phyloP scores from a whole-genome alignment of 73 alveolate genomes.

The Paramecium pentaurelia region DNA sequence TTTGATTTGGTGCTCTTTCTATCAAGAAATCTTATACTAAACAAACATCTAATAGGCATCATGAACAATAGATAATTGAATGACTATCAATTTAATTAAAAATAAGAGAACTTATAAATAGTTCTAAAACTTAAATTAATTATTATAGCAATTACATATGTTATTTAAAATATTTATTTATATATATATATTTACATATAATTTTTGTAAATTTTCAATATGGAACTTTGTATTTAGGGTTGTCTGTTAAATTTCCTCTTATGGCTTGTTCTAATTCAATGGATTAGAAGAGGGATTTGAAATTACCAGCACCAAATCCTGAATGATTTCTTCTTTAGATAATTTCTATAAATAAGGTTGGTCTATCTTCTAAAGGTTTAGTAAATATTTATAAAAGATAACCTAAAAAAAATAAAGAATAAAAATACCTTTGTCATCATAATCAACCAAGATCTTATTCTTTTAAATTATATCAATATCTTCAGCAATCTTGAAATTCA shows the following conservation, averaged over 20 bases:
- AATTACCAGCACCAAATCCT: slow-evolving; percentile 91
- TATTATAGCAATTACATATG: background rate
- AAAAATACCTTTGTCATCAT: slow-evolving; percentile 70
- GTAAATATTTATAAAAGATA: slow-evolving; percentile 81
- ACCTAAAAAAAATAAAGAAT: slow-evolving; percentile 34
- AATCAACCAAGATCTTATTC: slow-evolving; percentile 74
- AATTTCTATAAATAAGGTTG: slow-evolving; percentile 84
- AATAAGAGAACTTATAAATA: too few species aligned
- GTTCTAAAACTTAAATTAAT: background rate
- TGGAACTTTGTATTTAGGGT: slow-evolving; percentile 18
- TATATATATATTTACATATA: background rate
- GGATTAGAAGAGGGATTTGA: slow-evolving; percentile 77
- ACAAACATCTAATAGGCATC: background rate
- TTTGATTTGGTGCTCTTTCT: background rate
- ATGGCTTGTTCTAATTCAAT: slow-evolving; percentile 75
- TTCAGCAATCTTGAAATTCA: slow-evolving; percentile 69
- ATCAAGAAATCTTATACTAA: background rate
- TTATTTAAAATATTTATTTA: background rate
- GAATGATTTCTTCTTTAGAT: slow-evolving; percentile 79
- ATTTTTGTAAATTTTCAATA: background rate
- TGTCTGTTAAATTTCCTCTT: slow-evolving; percentile 76
- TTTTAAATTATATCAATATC: slow-evolving; percentile 76
- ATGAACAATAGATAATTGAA: background rate
- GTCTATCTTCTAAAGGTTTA: slow-evolving; percentile 90
- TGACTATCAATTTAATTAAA: background rate